Base-by-base conservation (phyloP, 2,329 filamentous ascomycete species). In the Fusarium newnesense region DNA sequence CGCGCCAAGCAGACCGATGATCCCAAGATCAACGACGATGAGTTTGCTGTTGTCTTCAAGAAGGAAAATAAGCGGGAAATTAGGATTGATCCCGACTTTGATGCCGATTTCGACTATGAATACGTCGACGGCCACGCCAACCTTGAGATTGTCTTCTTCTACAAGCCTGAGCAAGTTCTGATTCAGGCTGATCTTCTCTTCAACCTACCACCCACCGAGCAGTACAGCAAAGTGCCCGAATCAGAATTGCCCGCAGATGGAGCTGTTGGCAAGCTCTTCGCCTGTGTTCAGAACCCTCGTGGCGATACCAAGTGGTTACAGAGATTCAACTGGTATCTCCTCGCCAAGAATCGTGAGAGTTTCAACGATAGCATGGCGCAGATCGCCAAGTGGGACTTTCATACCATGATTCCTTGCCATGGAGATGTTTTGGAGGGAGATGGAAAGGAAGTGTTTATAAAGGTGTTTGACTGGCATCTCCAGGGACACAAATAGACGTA, bases 141-240 rank as follows among this genome's bases (percentile, higher is more conserved):
- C 84, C 93, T 94, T 79, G 96, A 99, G 83, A 85, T 98, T 36
- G 94, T 96, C 32, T 94, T 98, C 83, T 85, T 92, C 79, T 95
- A 97, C 86, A 92, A 91, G 80, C 94, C 94, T 0, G 91, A 93
- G 18, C 85, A 86, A 64, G 93, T 94, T 0, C 84, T 99, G 49
- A 95, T 99, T 79, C 85, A 97, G 83, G 96, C 95, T 10, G 96
- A 99, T 81, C 83, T 98, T 46, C 80, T 98, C 74, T 98, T 98
- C 87, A 98, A 98, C 81, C 84, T 97, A 39, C 96, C 96, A 0
- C 90, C 94, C 1, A 90, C 85, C 1, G 96, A 99, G 84, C 96
- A 98, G 84, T 98, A 94, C 83, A 97, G 73, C 88, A 93, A 84
- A 85, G 83, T 78, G 89, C 91, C 69, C n/a, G 78, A 78, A 34